A percentile compares a stretch with the other conserved stretches of the same genome.
These are phyloP conservation scores for Sophora flavescens DNA, from an alignment of 306 rosid genomes.

Conservation along the genomic window DNA sequence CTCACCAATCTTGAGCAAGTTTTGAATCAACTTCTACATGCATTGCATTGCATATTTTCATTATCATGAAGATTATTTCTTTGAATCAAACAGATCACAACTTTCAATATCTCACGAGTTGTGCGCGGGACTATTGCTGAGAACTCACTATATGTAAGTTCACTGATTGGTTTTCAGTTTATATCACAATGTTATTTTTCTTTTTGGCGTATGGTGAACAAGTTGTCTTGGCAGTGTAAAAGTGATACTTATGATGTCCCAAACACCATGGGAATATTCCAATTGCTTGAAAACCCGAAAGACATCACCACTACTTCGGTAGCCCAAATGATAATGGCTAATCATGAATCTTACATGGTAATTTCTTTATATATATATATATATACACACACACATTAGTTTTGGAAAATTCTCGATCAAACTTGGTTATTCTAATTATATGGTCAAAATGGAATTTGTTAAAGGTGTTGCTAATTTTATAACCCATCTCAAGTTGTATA, in stretches of 20 bases:
- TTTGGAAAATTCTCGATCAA: slow-evolving; percentile 25
- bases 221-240: slow-evolving; percentile 61
- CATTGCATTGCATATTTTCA: slow-evolving; percentile 30
- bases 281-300: slow-evolving; percentile 86
- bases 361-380: not conserved
- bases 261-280: slow-evolving; percentile 83
- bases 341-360: slow-evolving; percentile 93
- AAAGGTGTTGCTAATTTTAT: not conserved
- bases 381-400: too few relatives aligned
- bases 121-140: slow-evolving; percentile 92
- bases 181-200: slow-evolving; percentile 19
- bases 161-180: slow-evolving; percentile 15
- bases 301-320: slow-evolving; percentile 79
- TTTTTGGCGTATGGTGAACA: slow-evolving; percentile 28
- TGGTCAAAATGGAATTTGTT: not conserved
- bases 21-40: slow-evolving; percentile 7
- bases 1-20: slow-evolving; percentile 4
- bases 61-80: slow-evolving; percentile 23
- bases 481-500: slow-evolving; percentile 17
- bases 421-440: slow-evolving; percentile 2
- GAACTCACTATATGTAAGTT: slow-evolving; percentile 65
- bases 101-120: slow-evolving; percentile 87
- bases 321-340: slow-evolving; percentile 89
- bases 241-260: slow-evolving; percentile 85
- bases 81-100: slow-evolving; percentile 77